These are phyloP conservation scores for Talaromyces sp. DNA, from an alignment of 2,329 filamentous ascomycete species.

Conservation along the genomic window DNA sequence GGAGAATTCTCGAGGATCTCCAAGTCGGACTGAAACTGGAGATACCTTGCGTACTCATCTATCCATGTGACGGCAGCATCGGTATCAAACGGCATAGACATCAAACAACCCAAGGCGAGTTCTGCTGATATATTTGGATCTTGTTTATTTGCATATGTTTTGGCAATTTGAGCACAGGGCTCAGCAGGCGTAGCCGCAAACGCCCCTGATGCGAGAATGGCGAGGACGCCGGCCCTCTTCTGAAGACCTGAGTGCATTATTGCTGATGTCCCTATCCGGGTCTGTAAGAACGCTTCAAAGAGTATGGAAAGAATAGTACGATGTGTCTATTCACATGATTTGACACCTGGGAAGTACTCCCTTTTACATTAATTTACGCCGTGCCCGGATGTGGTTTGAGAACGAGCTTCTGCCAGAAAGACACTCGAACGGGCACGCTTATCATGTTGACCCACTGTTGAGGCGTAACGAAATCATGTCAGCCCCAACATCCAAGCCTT, in stretches of 20 bases:
- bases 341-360: neutral
- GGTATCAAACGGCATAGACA: constrained; percentile 31
- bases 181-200: neutral
- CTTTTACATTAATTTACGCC: neutral
- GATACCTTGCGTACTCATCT: constrained; percentile 32
- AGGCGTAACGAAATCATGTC: neutral
- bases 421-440: neutral
- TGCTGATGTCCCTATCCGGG: neutral
- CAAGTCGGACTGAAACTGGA: constrained; percentile 50
- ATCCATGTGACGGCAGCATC: constrained; percentile 25
- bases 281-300: neutral
- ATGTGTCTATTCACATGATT: neutral
- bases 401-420: neutral
- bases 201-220: neutral
- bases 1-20: constrained; percentile 53
- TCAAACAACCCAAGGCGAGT: constrained; percentile 22
- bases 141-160: neutral
- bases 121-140: neutral
- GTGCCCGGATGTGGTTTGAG: neutral
- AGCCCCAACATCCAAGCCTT: neutral
- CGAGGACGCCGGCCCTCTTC: neutral
- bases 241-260: constrained; percentile 5
- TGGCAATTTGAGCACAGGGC: constrained; percentile 6
- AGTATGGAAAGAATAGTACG: neutral
- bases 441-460: neutral